These are phyloP conservation scores for Cudoniella acicularis DNA, from an alignment of 495 filamentous ascomycete genomes.

Conservation along the genomic window DNA sequence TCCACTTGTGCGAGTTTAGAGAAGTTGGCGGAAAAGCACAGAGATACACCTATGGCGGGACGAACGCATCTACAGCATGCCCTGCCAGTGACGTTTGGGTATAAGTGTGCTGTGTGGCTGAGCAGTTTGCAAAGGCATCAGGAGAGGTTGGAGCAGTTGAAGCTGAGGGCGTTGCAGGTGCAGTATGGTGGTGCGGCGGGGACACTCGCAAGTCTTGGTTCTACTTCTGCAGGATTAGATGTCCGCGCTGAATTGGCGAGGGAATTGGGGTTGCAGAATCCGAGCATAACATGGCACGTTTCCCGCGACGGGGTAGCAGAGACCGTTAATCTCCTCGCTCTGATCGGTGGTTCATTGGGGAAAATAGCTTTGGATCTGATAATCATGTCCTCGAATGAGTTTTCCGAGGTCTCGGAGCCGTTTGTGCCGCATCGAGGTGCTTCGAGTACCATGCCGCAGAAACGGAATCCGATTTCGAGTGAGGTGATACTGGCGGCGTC, in stretches of 20 bases:
- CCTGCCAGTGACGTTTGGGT: slow-evolving; percentile 45
- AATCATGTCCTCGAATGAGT: slow-evolving; percentile 52
- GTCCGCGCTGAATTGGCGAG: slow-evolving; percentile 39
- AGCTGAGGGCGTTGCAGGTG: slow-evolving; percentile 35
- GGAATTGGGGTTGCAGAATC: slow-evolving; percentile 36
- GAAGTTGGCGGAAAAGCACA: slow-evolving; percentile 35
- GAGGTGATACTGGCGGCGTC: slow-evolving; percentile 50
- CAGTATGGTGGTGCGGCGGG: slow-evolving; percentile 48
- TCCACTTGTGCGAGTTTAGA: slow-evolving; percentile 35
- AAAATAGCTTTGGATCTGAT: slow-evolving; percentile 53
- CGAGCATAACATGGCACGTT: slow-evolving; percentile 42
- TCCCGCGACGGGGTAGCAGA: slow-evolving; percentile 49
- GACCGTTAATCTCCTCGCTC: slow-evolving; percentile 45
- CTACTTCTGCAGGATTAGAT: slow-evolving; percentile 35
- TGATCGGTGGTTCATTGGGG: slow-evolving; percentile 45
- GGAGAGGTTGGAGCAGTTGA: slow-evolving; percentile 36
- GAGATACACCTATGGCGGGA: slow-evolving; percentile 48
- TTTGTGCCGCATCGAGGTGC: slow-evolving; percentile 52
- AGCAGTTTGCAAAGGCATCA: slow-evolving; percentile 41
- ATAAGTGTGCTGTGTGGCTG: slow-evolving; percentile 45
- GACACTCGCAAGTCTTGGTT: slow-evolving; percentile 40
- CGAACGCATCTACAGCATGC: slow-evolving; percentile 51
- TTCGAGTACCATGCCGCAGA: slow-evolving; percentile 54
- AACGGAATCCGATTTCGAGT: slow-evolving; percentile 50
- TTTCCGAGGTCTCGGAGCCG: slow-evolving; percentile 51